A percentile compares a stretch with the other conserved stretches of the same genome.
Conservation (phyloP, 2,329 filamentous ascomycete species). For the Trichoderma hamatum region DNA sequence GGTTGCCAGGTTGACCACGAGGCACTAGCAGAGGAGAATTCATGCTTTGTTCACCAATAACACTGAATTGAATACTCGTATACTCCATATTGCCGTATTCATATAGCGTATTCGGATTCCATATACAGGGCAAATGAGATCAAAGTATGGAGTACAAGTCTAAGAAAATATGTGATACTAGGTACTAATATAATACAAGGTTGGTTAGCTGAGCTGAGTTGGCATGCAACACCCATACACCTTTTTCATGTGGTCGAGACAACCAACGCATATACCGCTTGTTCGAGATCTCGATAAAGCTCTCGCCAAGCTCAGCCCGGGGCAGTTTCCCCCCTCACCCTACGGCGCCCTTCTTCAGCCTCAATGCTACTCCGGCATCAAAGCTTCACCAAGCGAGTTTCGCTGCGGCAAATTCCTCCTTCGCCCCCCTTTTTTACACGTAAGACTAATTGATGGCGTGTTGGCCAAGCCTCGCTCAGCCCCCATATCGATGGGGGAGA, state of each 20-base stretch:
- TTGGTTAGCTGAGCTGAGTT: not conserved
- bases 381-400: not conserved
- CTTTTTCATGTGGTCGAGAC: not conserved
- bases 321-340: not conserved
- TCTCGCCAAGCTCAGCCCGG: slow-evolving; percentile 15
- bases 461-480: slow-evolving; percentile 19
- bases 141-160: not conserved
- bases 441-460: slow-evolving; percentile 4
- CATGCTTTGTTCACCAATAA: not conserved
- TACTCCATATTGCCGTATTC: not conserved
- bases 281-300: slow-evolving; percentile 21
- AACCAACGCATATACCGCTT: not conserved
- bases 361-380: not conserved
- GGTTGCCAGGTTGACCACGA: slow-evolving; percentile 4
- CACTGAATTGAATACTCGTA: not conserved
- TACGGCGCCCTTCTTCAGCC: not conserved
- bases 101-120: not conserved
- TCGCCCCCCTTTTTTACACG: slow-evolving; percentile 9
- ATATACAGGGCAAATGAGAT: not conserved
- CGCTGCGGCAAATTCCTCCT: not conserved
- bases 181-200: slow-evolving; percentile 13
- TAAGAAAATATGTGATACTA: not conserved
- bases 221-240: not conserved
- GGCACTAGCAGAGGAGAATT: not conserved
- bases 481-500: not conserved